Base-by-base conservation (phyloP, 1,284 basidiomycete genomes). In the Inonotus hispidus region DNA sequence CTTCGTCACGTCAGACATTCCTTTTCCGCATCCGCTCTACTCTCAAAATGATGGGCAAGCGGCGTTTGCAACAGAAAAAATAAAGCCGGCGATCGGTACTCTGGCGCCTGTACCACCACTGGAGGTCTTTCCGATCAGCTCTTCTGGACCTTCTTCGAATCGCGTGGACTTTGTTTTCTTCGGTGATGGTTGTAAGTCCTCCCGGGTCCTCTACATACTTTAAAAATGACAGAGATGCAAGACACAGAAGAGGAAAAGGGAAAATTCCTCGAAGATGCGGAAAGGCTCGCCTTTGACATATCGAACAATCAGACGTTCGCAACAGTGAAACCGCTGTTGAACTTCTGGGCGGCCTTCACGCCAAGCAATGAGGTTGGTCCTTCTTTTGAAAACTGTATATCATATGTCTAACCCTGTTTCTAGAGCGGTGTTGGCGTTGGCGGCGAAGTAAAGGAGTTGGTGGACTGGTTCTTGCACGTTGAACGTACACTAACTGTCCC, bases 271-370 rank as follows among this genome's bases (percentile, higher is more conserved):
- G 70, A 75, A 25, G 92, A 93, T 68, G 89, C 88, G 0, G 71
- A 72, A 60, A 76, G 81, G 32, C 81, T 93, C 4, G 88, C 87
- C 0, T 72, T 79, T 47, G 89, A 90, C 67, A 80, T 93, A 39
- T 84, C 90, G 1, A 72, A 77, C 14, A 87, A 88, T 67, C 87
- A 90, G 64, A 89, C 91, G 0, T 92, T 92, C 72, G 79, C 83
- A 60, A 85, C 87, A 0, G 90, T 93, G 25, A 79, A 82, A 63
- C 87, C 89, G 14, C 73, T 93, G 38, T 72, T 93, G 61, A 93
- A 93, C 68, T 87, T 93, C 65, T 93, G 88, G 87, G 90, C 84
- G 0, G 87, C 88, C 0, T 93, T 91, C 67, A 78, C 85, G 6
- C 85, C 90, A 0, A 90, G 88, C 69, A 79, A 78, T 61, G 84